Evolutionary conservation across 352 stramenopile genomes (phyloP), one percentile per base, ranked within the genome.

Genomic region (Pythium guiyangense): DNA sequence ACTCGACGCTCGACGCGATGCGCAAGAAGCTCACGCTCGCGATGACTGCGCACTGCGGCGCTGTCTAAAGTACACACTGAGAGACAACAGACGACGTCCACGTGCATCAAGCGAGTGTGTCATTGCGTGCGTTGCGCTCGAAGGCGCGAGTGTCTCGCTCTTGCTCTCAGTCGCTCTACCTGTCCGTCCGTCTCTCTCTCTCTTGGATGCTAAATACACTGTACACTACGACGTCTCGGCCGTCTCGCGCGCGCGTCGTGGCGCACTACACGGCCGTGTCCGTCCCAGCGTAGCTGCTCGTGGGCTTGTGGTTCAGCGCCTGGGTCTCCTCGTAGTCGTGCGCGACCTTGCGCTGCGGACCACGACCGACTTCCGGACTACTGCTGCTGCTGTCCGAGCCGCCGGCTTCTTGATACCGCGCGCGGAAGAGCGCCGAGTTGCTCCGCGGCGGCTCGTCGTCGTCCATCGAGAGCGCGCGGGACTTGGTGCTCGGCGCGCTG

Each of bases 1-100:
- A 93, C 60, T 83, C 84, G 22, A 74, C 66, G 12, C 26, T 59
- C 5, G 55, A 58, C 15, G 69, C 69, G 25, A 64, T 91, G 34
- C 75, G 71, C 10, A 69, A 82, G 43, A 89, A 90, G 50, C 66
- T 93, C 26, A 45, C 78, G 15, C 54, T 90, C 8, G 73, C 71
- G 11, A 90, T 90, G 68, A 77, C 65, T 10, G 74, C 68, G 47
- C 59, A 58, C 17, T 53, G 52, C 11, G 55, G 67, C 47, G 18
- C n/a, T n/a, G n/a, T n/a, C n/a, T n/a, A n/a, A n/a, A n/a, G n/a
- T n/a, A n/a, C n/a, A n/a, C n/a, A n/a, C n/a, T n/a, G n/a, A n/a
- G n/a, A n/a, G n/a, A n/a, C n/a, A n/a, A n/a, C n/a, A n/a, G n/a
- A n/a, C n/a, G n/a, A n/a, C n/a, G n/a, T n/a, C n/a, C n/a, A n/a